Evolutionary conservation across 768 basidiomycete genomes (phyloP).

Genomic region (Gelatoporia subvermispora): DNA sequence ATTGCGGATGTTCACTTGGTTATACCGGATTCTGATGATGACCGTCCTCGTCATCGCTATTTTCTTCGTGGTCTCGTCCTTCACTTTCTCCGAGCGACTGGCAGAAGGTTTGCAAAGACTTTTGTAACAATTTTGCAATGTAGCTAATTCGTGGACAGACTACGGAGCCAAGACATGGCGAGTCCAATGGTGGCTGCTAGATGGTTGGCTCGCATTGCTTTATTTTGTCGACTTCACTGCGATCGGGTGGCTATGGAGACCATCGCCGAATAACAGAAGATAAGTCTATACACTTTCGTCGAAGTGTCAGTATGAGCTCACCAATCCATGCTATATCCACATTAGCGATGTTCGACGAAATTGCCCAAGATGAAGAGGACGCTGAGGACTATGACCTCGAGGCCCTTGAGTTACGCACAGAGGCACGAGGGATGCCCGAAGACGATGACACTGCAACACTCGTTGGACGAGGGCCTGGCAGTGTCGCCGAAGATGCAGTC

Average conservation of each 20-base stretch:
- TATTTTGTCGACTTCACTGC: constrained; percentile 77
- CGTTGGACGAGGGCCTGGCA: constrained; percentile 50
- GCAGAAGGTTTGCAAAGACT: constrained; percentile 64
- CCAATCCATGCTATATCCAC: constrained; percentile 35
- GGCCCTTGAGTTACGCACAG: constrained; percentile 54
- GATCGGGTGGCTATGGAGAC: constrained; percentile 91
- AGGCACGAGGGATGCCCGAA: constrained; percentile 37
- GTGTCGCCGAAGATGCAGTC: constrained; percentile 60
- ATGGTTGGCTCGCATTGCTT: constrained; percentile 88
- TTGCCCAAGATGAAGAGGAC: constrained; percentile 92
- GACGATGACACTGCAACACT: constrained; percentile 70
- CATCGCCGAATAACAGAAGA: constrained; percentile 85
- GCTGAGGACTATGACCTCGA: constrained; percentile 92
- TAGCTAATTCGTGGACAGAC: constrained; percentile 42
- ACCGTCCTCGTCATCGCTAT: constrained; percentile 77
- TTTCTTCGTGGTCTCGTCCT: constrained; percentile 90
- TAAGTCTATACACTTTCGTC: constrained; percentile 36
- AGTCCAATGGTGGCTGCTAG: constrained; percentile 92
- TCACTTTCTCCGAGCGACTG: constrained; percentile 86
- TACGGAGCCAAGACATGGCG: constrained; percentile 91
- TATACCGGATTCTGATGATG: constrained; percentile 80
- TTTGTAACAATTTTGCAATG: neutral
- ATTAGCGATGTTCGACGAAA: constrained; percentile 93
- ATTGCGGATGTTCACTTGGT: constrained; percentile 79
- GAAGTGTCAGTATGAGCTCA: no score